Evolutionary conservation across 2,329 filamentous ascomycete genomes (phyloP).

Genomic region (Talaromyces piceae): DNA sequence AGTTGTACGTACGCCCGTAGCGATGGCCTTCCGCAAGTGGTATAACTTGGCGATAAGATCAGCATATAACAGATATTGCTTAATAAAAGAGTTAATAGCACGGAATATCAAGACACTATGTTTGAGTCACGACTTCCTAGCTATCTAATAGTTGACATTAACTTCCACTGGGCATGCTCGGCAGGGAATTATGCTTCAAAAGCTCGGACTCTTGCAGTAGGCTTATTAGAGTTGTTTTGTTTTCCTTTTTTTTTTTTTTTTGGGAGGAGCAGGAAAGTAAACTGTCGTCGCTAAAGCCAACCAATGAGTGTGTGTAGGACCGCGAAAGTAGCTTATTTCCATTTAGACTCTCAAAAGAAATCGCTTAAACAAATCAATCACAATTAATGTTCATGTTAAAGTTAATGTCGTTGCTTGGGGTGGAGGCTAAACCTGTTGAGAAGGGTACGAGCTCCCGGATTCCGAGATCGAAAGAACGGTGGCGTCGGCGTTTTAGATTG

Average conservation of each 20-base stretch:
- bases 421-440: background rate
- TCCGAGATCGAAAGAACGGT: background rate
- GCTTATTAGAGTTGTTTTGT: too few species aligned
- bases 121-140: too few species aligned
- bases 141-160: too few species aligned
- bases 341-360: too few species aligned
- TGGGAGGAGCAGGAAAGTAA: background rate
- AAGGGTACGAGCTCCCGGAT: background rate
- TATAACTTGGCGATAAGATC: background rate
- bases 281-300: background rate
- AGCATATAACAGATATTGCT: too few species aligned
- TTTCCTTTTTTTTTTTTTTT: background rate
- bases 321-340: background rate
- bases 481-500: background rate
- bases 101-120: background rate
- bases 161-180: too few species aligned
- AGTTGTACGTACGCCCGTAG: background rate
- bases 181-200: too few species aligned
- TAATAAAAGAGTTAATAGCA: too few species aligned
- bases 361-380: background rate
- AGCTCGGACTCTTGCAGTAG: too few species aligned
- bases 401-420: background rate
- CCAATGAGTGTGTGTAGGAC: background rate
- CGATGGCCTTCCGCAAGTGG: background rate
- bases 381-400: background rate